Evolutionary conservation across 192 early-diverging fungal genomes (phyloP), one percentile per base, ranked within the genome.

Genomic region (Backusella luteola): DNA sequence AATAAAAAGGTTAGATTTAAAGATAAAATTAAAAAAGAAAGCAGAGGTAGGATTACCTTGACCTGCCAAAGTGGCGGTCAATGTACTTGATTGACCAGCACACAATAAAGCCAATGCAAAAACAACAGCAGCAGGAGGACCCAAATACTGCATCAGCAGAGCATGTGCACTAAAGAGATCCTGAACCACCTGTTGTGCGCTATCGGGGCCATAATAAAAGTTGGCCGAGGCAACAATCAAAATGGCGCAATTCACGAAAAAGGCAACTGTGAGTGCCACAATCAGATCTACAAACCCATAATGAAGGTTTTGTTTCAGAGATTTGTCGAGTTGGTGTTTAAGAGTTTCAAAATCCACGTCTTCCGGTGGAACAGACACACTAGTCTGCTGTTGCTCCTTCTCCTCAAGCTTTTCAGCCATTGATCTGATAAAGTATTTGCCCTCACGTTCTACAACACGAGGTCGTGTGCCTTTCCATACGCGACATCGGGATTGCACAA

Each of bases 11-110:
- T 29, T 63, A 14, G 3, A 12, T 63, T 29, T 4, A 9, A 39
- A 53, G 21, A 56, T 73, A 21, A 19, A n/a, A 12, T 11, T 44
- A 38, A 42, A 34, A 21, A 6, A 3, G 0, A 44, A 12, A 44
- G 15, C 42, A 19, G 3, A 17, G 14, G 6, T 14, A 17, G 14
- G 6, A 26, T 21, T 73, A 73, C 56, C 52, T 80, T 95, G 93
- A 21, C 94, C 94, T 8, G 94, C 94, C 78, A 96, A 79, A n/a
- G 94, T 96, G 0, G 92, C 94, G 1, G 94, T 95, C 34, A 96
- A 84, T 9, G 94, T 93, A 8, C 90, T 90, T 17, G 83, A 87
- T 79, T 95, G 93, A 23, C 94, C 94, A 15, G 93, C 85, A 77
- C 89, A 87, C 67, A 96, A 80, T 29, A 96, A 79, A 8, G 92